Conservation (phyloP, 768 basidiomycete genomes). For the Fibroporia radiculosa region DNA sequence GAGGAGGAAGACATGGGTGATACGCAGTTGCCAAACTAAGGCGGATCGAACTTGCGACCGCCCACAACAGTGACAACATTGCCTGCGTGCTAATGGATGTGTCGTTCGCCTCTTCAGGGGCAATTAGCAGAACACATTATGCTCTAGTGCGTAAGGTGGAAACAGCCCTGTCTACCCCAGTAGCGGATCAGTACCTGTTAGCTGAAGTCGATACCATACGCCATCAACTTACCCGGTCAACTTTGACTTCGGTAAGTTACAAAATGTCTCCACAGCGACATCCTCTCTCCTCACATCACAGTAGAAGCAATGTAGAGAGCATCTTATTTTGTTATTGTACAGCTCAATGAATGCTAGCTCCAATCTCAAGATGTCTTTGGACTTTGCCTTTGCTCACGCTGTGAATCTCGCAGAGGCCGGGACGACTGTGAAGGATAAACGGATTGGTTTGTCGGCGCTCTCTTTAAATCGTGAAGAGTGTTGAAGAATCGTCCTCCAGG, state of each 20-base stretch:
- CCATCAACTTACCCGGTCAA: slow-evolving; percentile 41
- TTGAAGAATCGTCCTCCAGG: slow-evolving; percentile 33
- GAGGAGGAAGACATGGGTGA: slow-evolving; percentile 6
- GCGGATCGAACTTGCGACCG: not conserved
- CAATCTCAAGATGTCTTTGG: slow-evolving; percentile 39
- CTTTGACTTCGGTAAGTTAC: slow-evolving; percentile 46
- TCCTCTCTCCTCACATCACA: slow-evolving; percentile 1
- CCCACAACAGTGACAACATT: not conserved
- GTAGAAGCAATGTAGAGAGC: slow-evolving; percentile 61
- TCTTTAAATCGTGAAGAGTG: not conserved
- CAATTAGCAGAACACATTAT: slow-evolving; percentile 69
- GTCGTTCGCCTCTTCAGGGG: slow-evolving; percentile 72
- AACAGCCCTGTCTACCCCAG: slow-evolving; percentile 43
- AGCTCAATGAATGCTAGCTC: slow-evolving; percentile 47
- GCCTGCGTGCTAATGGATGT: slow-evolving; percentile 48
- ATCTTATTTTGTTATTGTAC: slow-evolving; percentile 61
- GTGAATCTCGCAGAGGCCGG: slow-evolving; percentile 72
- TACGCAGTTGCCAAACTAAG: not conserved
- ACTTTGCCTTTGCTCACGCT: slow-evolving; percentile 71
- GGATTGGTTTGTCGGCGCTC: slow-evolving; percentile 42
- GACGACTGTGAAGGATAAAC: slow-evolving; percentile 48
- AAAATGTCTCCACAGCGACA: not conserved
- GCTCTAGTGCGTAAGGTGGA: slow-evolving; percentile 69
- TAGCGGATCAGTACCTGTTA: slow-evolving; percentile 53
- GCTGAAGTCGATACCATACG: slow-evolving; percentile 52